A percentile compares a stretch with the other conserved stretches of the same genome.
phyloP scores from a whole-genome alignment of 1,284 basidiomycete species.

The Amylostereum areolatum region DNA sequence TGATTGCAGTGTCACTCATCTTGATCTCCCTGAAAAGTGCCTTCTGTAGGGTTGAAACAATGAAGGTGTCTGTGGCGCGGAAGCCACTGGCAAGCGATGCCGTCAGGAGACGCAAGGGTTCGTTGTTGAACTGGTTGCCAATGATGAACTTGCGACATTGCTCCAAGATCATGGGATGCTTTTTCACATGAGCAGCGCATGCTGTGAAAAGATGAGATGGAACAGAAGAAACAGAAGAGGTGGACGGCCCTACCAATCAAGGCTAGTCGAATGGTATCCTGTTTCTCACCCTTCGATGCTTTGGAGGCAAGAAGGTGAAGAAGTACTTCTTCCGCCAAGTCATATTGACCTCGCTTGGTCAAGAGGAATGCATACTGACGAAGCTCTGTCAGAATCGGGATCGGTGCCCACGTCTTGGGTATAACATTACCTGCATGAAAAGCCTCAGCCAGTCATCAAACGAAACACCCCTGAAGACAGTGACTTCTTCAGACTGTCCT shows the following conservation, averaged over 20 bases:
- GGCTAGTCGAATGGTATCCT: conserved; percentile 68
- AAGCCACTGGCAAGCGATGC: conserved; percentile 66
- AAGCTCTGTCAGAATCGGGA: not conserved
- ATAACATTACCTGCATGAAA: conserved; percentile 69
- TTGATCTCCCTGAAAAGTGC: conserved; percentile 76
- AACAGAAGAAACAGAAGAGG: not conserved
- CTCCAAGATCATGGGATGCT: conserved; percentile 58
- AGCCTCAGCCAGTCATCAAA: conserved; percentile 85
- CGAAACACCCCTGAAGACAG: conserved; percentile 75
- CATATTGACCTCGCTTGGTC: conserved; percentile 59
- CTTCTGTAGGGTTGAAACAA: conserved; percentile 73
- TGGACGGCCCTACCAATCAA: conserved; percentile 52
- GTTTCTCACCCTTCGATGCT: conserved; percentile 58
- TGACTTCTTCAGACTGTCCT: conserved; percentile 30
- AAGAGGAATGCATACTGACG: conserved; percentile 80
- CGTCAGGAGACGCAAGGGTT: conserved; percentile 70
- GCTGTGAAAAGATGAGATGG: conserved; percentile 37
- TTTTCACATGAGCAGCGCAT: conserved; percentile 57
- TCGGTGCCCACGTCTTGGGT: not conserved
- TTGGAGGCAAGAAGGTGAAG: conserved; percentile 76
- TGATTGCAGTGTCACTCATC: conserved; percentile 55
- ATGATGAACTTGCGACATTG: conserved; percentile 70
- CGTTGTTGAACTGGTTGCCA: conserved; percentile 74
- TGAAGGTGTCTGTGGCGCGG: conserved; percentile 66
- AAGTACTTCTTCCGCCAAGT: conserved; percentile 73